Base-by-base conservation (phyloP, 805 yeast species). In the Yamadazyma akitaensis region DNA sequence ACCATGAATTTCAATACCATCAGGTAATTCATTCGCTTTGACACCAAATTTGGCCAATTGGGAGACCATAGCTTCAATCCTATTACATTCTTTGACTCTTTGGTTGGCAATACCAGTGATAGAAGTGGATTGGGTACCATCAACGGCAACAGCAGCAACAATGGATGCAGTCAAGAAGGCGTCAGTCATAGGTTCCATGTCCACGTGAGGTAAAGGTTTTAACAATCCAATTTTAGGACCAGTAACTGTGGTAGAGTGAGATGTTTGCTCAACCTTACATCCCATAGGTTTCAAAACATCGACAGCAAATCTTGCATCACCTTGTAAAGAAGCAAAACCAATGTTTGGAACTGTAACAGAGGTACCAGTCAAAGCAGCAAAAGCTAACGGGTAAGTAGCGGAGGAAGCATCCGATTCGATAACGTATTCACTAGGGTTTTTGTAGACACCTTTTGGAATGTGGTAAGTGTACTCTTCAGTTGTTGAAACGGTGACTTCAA, bases 111-210 rank as follows among this genome's bases (percentile, higher is more conserved):
- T 94, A 53, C 99, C 99, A 31, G 86, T 82, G 58, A 94, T 94
- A 5, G 85, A 77, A 12, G 97, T 92, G 9, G 82, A 70, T 40
- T 68, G 65, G 13, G 61, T 55, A 26, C 56, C 59, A 37, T 67
- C 72, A 18, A 51, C 52, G 3, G 97, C 96, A 36, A 87, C 78
- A n/a, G 99, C 97, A 30, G 98, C 99, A 16, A 90, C 95, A 11
- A 94, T 97, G 44, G 95, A 81, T 0, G 99, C 99, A 13, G 99
- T 94, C 59, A 94, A 73, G 64, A 94, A 94, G 0, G 99, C 99
- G 67, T 94, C 99, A 0, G 99, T 94, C 99, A 94, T 94, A 45
- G 99, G 98, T 69, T 94, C 99, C 99, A 94, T 94, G 63, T 94
- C 97, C 47, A 94, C 85, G 51, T 73, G 78, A 11, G 81, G 72